Evolutionary conservation across 2,329 filamentous ascomycete genomes (phyloP), one percentile per base, ranked within the genome.

Genomic region (Pseudovirgaria hyperparasitica): DNA sequence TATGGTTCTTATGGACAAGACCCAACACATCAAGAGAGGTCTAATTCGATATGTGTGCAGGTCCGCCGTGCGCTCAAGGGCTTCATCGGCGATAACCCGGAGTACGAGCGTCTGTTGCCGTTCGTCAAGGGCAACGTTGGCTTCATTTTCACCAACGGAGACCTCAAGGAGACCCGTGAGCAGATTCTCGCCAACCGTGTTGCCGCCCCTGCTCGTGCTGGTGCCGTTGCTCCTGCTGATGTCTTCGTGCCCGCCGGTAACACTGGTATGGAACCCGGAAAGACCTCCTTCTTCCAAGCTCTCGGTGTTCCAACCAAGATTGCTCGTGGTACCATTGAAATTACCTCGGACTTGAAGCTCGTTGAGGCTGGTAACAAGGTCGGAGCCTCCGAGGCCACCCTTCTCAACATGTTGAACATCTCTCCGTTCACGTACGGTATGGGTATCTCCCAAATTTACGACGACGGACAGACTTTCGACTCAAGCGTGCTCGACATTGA

Each of bases 271-370:
- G 90, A 98, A 67, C 92, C 90, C 60, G 92, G 92, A 65, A 98
- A 98, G 82, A 98, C 90, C 57, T 96, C 90, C 60, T 98, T 98
- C 85, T 98, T 98, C 86, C 90, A 98, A 79, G 90, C 90, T 55
- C 90, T 98, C 66, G 87, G 87, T 84, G 85, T 98, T 60, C 90
- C 90, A 59, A 98, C 90, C 76, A 98, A 98, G 85, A 98, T 98
- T 69, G 90, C 90, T 60, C 90, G 90, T 92, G 92, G 90, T 92
- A 98, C 90, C 68, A 98, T 98, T 68, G 90, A 98, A 82, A 98
- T 98, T 59, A 94, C 86, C 41, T 71, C 77, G 52, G 90, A 98
- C 59, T 72, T 98, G 52, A 96, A 94, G 82, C 82, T 98, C 62
- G 80, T 96, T 55, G 85, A 93, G 72, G 74, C 82, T 43, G 76